A percentile compares a stretch with the other conserved stretches of the same genome.
These are phyloP conservation scores for Sphaceloma murrayae DNA, from an alignment of 2,329 filamentous ascomycete species.

Conservation along the genomic window DNA sequence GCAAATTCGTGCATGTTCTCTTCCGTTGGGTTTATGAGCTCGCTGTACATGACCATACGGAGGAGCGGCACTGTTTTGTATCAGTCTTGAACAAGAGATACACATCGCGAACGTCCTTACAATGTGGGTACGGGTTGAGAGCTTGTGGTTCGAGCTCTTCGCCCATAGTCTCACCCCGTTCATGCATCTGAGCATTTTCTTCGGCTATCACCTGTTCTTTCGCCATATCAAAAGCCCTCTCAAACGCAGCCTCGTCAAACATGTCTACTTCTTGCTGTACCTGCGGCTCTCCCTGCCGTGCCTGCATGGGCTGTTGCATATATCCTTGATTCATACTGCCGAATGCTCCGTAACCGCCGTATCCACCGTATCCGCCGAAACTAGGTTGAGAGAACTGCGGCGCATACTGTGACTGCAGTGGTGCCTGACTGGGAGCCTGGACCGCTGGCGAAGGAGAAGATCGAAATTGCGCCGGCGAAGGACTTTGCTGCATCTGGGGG, in stretches of 20 bases:
- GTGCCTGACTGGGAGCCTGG: background rate
- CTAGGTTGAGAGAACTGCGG: slow-evolving; percentile 19
- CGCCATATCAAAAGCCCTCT: slow-evolving; percentile 44
- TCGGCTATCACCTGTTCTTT: slow-evolving; percentile 31
- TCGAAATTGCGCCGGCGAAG: slow-evolving; percentile 11
- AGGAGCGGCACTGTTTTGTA: slow-evolving; percentile 18
- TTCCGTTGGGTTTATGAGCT: slow-evolving; percentile 17
- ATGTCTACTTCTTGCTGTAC: slow-evolving; percentile 29
- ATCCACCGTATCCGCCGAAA: slow-evolving; percentile 25
- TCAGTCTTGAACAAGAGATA: background rate
- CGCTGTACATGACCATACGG: slow-evolving; percentile 16
- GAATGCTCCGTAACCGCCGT: slow-evolving; percentile 23
- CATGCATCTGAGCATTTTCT: slow-evolving; percentile 17
- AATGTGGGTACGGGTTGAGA: slow-evolving; percentile 17
- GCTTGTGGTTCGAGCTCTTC: slow-evolving; percentile 17
- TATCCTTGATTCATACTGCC: slow-evolving; percentile 26
- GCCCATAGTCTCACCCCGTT: slow-evolving; percentile 14
- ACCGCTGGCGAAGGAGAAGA: background rate
- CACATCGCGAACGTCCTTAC: background rate
- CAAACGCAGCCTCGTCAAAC: slow-evolving; percentile 49
- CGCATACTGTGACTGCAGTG: background rate
- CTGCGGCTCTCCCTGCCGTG: slow-evolving; percentile 12
- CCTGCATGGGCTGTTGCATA: slow-evolving; percentile 24
- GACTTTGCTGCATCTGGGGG: slow-evolving; percentile 23
- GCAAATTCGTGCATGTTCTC: slow-evolving; percentile 18